A percentile compares a stretch with the other conserved stretches of the same genome.
These are phyloP conservation scores for Eucalyptus coolabah DNA, from an alignment of 345 rosid species.

Conservation along the genomic window DNA sequence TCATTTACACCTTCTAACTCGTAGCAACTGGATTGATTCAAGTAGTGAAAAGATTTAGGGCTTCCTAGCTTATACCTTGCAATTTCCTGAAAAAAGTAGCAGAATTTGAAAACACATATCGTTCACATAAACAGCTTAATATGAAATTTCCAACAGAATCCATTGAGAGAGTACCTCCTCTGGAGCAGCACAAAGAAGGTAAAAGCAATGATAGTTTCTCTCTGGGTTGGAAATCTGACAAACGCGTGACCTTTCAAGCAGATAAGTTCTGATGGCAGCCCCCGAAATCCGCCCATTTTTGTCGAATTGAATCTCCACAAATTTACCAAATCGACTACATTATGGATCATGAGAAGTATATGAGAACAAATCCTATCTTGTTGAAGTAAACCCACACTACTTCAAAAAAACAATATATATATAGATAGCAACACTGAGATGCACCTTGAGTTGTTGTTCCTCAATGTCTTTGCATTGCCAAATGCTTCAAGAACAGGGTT, in stretches of 20 bases:
- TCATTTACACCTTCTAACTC: conserved; percentile 76
- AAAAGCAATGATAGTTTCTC: conserved; percentile 91
- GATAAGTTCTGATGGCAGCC: conserved; percentile 86
- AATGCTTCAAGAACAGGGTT: conserved; percentile 98
- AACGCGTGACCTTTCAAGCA: conserved; percentile 92
- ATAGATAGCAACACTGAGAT: neutral
- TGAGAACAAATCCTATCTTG: neutral
- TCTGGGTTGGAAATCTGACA: conserved; percentile 91
- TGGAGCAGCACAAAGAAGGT: conserved; percentile 92
- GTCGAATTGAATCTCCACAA: conserved; percentile 91
- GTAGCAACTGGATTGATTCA: conserved; percentile 75
- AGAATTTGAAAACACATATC: neutral
- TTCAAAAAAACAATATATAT: neutral
- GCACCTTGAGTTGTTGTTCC: conserved; percentile 93
- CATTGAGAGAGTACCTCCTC: conserved; percentile 43
- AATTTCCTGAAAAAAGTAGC: conserved; percentile 36
- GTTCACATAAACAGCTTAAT: neutral
- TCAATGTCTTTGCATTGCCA: conserved; percentile 92
- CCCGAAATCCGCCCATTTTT: conserved; percentile 90
- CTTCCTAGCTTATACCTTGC: conserved; percentile 49
- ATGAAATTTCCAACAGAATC: neutral
- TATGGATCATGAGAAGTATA: neutral
- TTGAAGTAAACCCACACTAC: neutral
- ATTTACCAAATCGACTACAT: conserved; percentile 90
- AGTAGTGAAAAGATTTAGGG: conserved; percentile 61